Base-by-base conservation (phyloP, 306 rosid genomes). In the Lathyrus sativus region DNA sequence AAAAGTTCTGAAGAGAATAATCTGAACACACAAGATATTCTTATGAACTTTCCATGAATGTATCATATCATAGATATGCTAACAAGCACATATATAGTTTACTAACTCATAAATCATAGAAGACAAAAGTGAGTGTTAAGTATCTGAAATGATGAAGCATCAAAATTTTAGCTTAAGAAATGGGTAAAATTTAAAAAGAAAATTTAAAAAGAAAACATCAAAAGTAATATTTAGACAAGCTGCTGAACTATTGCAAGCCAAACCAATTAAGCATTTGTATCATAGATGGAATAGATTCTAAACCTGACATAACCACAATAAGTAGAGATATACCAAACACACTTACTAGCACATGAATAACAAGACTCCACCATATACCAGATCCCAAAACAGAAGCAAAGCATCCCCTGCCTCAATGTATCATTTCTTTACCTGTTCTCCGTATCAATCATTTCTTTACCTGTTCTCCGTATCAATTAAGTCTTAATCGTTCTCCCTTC, bases 321-420 rank as follows among this genome's bases (percentile, higher is more conserved):
- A 58, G 48, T 1, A 68, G 48, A 49, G 48, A 49, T 35, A 43
- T 60, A 69, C 68, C 38, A 71, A 55, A 38, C 67, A 2, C 81
- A 89, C 96, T 31, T 31, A 31, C 35, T 31, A 31, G 35, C 35
- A 31, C 1, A 31, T 31, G 35, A 31, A 31, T 5, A 26, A 26
- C 29, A 26, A 26, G 4, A 26, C 29, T 26, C 29, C 3, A 26
- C 29, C 29, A 26, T 26, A 26, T 26, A 26, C 29, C 29, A 26
- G 29, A 26, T 4, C 29, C 4, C 29, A 26, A 26, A 2, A 26
- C 29, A 26, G 29, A 26, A 26, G 29, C 29, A 31, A 31, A 31
- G 7, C 7, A 31, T 31, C 35, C 35, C 35, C 35, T 31, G 35
- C 35, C 35, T 31, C 6, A n/a, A n/a, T n/a, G n/a, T n/a, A n/a